Evolutionary conservation across 306 rosid genomes (phyloP).

Genomic region (Erythrophleum fordii): DNA sequence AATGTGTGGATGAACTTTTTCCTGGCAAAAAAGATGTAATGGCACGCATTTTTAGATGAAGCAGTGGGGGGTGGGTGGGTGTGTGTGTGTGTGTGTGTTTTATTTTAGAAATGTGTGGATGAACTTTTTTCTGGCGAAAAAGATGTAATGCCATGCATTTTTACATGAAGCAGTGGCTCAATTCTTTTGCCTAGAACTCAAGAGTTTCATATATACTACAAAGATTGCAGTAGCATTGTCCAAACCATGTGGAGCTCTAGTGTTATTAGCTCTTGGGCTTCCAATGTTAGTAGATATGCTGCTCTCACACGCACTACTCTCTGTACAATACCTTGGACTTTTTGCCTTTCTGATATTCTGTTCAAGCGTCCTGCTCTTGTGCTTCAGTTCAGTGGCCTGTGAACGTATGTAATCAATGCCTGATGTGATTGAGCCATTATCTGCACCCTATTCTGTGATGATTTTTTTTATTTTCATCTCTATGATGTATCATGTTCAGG

Average conservation of each 20-base stretch:
- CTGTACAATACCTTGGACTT: neutral
- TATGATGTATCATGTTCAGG: neutral
- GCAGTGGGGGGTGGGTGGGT: too few relatives aligned
- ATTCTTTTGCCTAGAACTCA: neutral
- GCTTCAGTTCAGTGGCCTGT: neutral
- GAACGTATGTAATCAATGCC: neutral
- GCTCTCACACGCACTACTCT: neutral
- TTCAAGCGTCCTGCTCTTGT: neutral
- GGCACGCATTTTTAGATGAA: neutral
- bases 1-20: neutral
- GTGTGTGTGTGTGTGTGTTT: neutral
- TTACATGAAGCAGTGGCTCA: neutral
- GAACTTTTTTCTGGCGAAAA: neutral
- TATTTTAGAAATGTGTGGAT: neutral
- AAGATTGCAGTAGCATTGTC: neutral
- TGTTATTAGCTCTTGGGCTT: neutral
- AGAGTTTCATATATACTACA: neutral
- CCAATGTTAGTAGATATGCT: neutral
- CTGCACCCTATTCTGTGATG: neutral
- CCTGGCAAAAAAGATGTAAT: neutral
- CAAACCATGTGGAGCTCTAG: neutral
- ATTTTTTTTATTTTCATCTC: conserved; percentile 7
- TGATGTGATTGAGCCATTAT: neutral
- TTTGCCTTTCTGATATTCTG: neutral
- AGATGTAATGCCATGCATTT: neutral